Conservation (phyloP, 2,329 filamentous ascomycete species). For the Myriosclerotinia duriaeana region DNA sequence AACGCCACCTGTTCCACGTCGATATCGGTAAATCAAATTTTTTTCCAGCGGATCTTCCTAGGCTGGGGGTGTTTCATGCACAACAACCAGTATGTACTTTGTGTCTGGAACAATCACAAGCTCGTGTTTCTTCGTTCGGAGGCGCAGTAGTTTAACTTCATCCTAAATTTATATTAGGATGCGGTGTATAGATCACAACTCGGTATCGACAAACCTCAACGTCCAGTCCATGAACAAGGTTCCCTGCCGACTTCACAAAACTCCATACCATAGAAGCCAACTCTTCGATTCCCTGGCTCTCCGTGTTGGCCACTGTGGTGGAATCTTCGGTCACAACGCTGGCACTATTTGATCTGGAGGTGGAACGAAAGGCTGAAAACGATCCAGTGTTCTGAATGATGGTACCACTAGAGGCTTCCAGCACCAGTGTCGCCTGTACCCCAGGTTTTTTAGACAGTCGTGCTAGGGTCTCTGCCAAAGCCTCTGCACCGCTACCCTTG, state of each 20-base stretch:
- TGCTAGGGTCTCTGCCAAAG: constrained; percentile 33
- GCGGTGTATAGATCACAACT: neutral
- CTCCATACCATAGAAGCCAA: constrained; percentile 75
- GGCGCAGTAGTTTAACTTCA: constrained; percentile 70
- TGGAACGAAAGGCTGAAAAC: constrained; percentile 47
- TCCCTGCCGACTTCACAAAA: constrained; percentile 68
- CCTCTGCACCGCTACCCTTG: constrained; percentile 22
- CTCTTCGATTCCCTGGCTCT: constrained; percentile 54
- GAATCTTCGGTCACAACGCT: constrained; percentile 14
- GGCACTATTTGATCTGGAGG: constrained; percentile 3
- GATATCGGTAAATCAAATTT: constrained; percentile 1
- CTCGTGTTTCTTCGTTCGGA: constrained; percentile 84
- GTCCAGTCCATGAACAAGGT: constrained; percentile 70
- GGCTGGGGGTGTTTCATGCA: constrained; percentile 76
- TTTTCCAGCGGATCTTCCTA: constrained; percentile 39
- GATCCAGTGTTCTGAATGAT: constrained; percentile 74
- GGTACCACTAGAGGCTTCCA: constrained; percentile 69
- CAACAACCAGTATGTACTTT: constrained; percentile 75
- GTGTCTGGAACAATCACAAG: constrained; percentile 78
- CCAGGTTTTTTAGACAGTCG: constrained; percentile 71
- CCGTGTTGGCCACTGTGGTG: neutral
- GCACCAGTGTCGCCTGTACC: constrained; percentile 73
- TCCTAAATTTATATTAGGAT: constrained; percentile 50
- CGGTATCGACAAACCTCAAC: constrained; percentile 53
- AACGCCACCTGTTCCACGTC: constrained; percentile 22